A percentile compares a stretch with the other conserved stretches of the same genome.
phyloP scores from a whole-genome alignment of 192 early-diverging fungal genomes.

The Backusella circina region DNA sequence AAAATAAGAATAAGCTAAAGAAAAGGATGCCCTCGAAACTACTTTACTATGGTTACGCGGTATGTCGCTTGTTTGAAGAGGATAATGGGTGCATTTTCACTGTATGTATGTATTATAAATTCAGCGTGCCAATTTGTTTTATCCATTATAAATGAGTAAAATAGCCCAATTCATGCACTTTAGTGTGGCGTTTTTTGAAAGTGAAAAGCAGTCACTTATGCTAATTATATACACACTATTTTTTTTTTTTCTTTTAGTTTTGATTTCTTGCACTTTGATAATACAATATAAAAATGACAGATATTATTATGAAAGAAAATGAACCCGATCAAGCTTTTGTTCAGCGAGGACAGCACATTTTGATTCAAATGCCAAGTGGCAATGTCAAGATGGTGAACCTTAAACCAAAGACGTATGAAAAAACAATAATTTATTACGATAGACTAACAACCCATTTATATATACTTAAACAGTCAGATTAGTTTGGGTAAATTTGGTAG shows the following conservation, averaged over 20 bases:
- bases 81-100: too few relatives aligned
- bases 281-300: not conserved
- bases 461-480: constrained; percentile 39
- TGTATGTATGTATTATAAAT: too few relatives aligned
- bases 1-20: too few relatives aligned
- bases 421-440: not conserved
- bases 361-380: constrained; percentile 81
- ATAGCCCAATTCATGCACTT: too few relatives aligned
- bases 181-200: not conserved
- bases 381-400: constrained; percentile 77
- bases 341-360: constrained; percentile 48
- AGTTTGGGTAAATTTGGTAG: constrained; percentile 90
- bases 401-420: constrained; percentile 52
- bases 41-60: too few relatives aligned
- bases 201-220: not conserved
- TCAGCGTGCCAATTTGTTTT: too few relatives aligned
- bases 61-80: too few relatives aligned
- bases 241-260: not conserved
- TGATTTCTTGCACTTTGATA: not conserved
- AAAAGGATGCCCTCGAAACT: too few relatives aligned
- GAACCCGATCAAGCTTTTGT: not conserved
- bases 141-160: too few relatives aligned
- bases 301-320: not conserved
- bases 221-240: not conserved
- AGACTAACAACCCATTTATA: not conserved